Evolutionary conservation across 768 basidiomycete species (phyloP).

Genomic region (Amanita exitialis): DNA sequence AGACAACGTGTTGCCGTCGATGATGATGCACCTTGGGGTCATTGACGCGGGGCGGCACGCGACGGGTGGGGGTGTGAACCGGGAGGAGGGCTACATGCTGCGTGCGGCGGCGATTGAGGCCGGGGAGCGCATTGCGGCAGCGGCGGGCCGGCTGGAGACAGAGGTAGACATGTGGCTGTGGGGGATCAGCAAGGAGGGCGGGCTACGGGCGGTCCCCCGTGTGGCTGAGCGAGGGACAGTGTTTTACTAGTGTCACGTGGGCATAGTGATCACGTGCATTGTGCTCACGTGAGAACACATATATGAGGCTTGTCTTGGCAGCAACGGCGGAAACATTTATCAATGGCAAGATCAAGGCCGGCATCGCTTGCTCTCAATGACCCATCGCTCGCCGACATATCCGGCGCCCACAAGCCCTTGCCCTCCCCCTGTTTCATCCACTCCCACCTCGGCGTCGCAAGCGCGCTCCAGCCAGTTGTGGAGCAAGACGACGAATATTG

Average conservation of each 20-base stretch:
- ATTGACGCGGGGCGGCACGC: slow-evolving; percentile 32
- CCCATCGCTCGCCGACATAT: neutral
- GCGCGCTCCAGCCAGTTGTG: slow-evolving; percentile 28
- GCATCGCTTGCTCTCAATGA: neutral
- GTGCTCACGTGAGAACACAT: neutral
- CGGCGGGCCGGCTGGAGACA: slow-evolving; percentile 37
- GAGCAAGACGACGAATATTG: slow-evolving; percentile 44
- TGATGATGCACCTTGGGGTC: slow-evolving; percentile 68
- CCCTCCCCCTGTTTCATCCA: slow-evolving; percentile 90
- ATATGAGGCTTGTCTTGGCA: neutral
- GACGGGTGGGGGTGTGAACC: slow-evolving; percentile 44
- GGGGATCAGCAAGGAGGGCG: slow-evolving; percentile 69
- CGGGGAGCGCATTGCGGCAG: slow-evolving; percentile 48
- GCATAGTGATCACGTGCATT: too few relatives aligned
- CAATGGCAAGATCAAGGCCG: neutral
- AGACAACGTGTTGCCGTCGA: slow-evolving; percentile 79
- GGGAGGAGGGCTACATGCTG: slow-evolving; percentile 57
- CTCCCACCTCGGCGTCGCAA: slow-evolving; percentile 56
- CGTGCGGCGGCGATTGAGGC: slow-evolving; percentile 77
- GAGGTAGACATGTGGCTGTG: slow-evolving; percentile 74
- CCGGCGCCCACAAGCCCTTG: slow-evolving; percentile 14
- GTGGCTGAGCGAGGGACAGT: slow-evolving; percentile 59
- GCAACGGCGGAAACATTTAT: too few relatives aligned
- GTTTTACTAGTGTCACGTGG: slow-evolving; percentile 42
- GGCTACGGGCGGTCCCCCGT: slow-evolving; percentile 51